Percentiles rank a stretch among this genome's conserved stretches.
These are phyloP conservation scores for Leptographium lundbergii DNA, from an alignment of 2,329 filamentous ascomycete genomes.

Conservation along the genomic window DNA sequence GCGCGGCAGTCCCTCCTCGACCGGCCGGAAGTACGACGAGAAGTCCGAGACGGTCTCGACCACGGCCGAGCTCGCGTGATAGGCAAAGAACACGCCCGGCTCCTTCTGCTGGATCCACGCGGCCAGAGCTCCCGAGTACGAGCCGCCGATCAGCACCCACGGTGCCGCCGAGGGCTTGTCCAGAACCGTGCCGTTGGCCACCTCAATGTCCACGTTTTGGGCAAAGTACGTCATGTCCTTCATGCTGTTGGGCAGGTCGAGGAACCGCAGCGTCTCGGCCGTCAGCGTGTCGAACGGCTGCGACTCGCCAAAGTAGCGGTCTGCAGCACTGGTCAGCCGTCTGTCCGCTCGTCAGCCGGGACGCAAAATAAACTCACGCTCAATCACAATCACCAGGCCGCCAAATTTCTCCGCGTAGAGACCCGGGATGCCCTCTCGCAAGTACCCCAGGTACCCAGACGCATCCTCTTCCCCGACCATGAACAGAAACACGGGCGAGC, in stretches of 20 bases:
- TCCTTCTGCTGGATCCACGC: slow-evolving; percentile 36
- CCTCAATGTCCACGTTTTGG: slow-evolving; percentile 33
- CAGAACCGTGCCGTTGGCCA: slow-evolving; percentile 24
- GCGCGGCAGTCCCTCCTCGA: slow-evolving; percentile 37
- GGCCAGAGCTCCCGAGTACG: slow-evolving; percentile 40
- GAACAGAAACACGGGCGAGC: slow-evolving; percentile 26
- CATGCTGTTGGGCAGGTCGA: slow-evolving; percentile 28
- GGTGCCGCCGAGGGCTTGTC: slow-evolving; percentile 36
- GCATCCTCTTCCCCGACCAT: slow-evolving; percentile 22
- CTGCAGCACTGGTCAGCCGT: background rate
- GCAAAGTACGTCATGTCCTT: slow-evolving; percentile 28
- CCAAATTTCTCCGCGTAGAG: slow-evolving; percentile 24
- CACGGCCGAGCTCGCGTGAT: slow-evolving; percentile 40
- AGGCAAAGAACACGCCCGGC: slow-evolving; percentile 43
- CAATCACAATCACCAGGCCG: slow-evolving; percentile 25
- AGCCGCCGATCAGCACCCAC: slow-evolving; percentile 41
- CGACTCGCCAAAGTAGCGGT: slow-evolving; percentile 28
- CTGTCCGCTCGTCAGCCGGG: background rate
- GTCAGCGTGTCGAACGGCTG: slow-evolving; percentile 23
- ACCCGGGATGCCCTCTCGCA: slow-evolving; percentile 23
- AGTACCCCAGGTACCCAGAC: slow-evolving; percentile 14
- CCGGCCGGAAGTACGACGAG: slow-evolving; percentile 41
- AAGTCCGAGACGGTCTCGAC: slow-evolving; percentile 38
- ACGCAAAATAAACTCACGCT: slow-evolving; percentile 14
- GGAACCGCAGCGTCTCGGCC: slow-evolving; percentile 23